Evolutionary conservation across 140 eudicot genomes (phyloP), one percentile per base, ranked within the genome.

Genomic region (Stevia rebaudiana): DNA sequence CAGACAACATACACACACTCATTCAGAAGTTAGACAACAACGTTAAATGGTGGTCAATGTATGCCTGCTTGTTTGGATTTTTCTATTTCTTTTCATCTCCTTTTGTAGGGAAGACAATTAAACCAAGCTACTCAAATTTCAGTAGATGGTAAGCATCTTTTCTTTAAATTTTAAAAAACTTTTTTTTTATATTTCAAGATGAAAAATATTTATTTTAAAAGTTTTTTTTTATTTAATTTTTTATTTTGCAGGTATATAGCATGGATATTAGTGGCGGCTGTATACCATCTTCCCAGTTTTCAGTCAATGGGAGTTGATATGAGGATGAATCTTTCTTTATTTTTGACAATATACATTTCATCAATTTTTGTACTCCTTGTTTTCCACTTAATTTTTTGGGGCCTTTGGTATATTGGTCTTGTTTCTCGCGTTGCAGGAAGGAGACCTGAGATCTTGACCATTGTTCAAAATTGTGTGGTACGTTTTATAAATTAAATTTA

Each of bases 21-120:
- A 62, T 92, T 40, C 94, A 88, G 35, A 89, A 86, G 71, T 60
- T 92, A 63, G 98, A 92, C 81, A 88, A 79, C 76, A 92, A 88
- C 61, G 25, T 92, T 16, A 92, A 92, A 67, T 92, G 98, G 98
- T 92, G 98, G 98, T 92, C 98, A n/a, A 92, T 92, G 96, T 92
- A 92, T 60, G 89, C 85, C 1, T 88, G 96, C 69, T 73, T 92
- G 72, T 83, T 92, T n/a, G 98, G 98, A 6, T 81, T 87, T 83
- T 92, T 92, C 84, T 92, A 92, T 71, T 92, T 92, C 87, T 92
- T 92, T 82, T 92, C 98, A 39, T 92, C 98, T 48, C 98, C 98
- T 18, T 92, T 92, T 61, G 76, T 92, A 10, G 95, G 96, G 42
- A 92, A 92, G 78, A 88, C 95, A 6, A 85, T 92, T 40, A 88